Evolutionary conservation across 2,329 filamentous ascomycete species (phyloP).

Genomic region (Gnomoniopsis smithogilvyi): DNA sequence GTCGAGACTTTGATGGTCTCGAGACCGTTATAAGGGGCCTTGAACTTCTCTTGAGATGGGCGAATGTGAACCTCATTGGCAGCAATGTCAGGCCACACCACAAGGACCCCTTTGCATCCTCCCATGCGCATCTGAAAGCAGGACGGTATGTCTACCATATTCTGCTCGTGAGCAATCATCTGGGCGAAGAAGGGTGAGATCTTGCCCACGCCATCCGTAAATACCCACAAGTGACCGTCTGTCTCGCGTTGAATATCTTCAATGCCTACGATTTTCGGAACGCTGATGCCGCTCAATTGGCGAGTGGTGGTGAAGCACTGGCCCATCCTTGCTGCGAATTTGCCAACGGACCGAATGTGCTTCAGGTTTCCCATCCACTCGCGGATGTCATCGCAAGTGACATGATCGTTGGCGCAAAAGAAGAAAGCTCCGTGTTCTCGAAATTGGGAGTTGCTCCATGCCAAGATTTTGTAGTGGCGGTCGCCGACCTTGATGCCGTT

Average conservation of each 20-base stretch:
- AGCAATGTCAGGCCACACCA: constrained; percentile 66
- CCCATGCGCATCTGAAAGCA: constrained; percentile 90
- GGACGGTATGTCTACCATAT: constrained; percentile 64
- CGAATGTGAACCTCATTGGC: constrained; percentile 73
- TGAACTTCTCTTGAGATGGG: constrained; percentile 85
- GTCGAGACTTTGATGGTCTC: constrained; percentile 84
- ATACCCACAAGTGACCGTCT: constrained; percentile 58
- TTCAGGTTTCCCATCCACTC: constrained; percentile 82
- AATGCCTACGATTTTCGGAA: constrained; percentile 58
- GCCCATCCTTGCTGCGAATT: constrained; percentile 82
- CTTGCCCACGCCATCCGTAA: constrained; percentile 91
- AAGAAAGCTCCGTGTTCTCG: constrained; percentile 91
- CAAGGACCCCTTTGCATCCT: constrained; percentile 87
- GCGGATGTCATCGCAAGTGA: constrained; percentile 75
- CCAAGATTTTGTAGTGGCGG: constrained; percentile 82
- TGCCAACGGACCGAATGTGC: constrained; percentile 80
- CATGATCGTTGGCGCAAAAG: constrained; percentile 67
- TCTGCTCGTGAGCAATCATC: constrained; percentile 70
- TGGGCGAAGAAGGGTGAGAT: constrained; percentile 77
- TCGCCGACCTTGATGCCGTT: constrained; percentile 82
- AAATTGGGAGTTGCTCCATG: constrained; percentile 93
- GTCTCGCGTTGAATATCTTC: constrained; percentile 61
- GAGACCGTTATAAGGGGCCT: constrained; percentile 64
- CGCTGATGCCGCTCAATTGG: constrained; percentile 62
- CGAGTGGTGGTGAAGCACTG: constrained; percentile 96